phyloP scores from a whole-genome alignment of 2,329 filamentous ascomycete genomes.

The Orbilia quercus region DNA sequence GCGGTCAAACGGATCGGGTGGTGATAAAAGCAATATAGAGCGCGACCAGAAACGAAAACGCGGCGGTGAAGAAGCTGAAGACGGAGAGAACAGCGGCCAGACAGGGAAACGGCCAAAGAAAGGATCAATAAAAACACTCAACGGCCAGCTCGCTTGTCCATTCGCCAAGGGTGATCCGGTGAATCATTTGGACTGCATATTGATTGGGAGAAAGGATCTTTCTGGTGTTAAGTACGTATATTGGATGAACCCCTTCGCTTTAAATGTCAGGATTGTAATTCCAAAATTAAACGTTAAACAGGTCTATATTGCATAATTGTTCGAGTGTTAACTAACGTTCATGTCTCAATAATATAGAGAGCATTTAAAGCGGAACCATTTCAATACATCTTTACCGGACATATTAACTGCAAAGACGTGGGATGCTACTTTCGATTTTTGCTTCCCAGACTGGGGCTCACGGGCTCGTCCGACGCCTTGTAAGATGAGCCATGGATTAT shows the following conservation, averaged over 20 bases:
- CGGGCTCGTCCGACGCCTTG: slow-evolving; percentile 10
- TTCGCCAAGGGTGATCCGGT: slow-evolving; percentile 33
- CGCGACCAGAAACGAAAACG: not conserved
- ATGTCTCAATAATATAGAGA: slow-evolving; percentile 9
- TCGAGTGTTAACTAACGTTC: not conserved
- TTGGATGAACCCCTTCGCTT: not conserved
- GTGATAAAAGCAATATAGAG: not conserved
- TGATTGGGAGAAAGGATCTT: slow-evolving; percentile 31
- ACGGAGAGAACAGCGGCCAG: not conserved
- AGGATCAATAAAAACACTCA: slow-evolving; percentile 11
- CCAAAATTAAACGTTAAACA: no score
- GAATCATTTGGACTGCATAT: slow-evolving; percentile 10
- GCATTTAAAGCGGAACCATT: slow-evolving; percentile 36
- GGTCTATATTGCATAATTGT: no score
- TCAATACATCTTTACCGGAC: not conserved
- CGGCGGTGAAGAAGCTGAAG: not conserved
- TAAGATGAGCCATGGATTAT: not conserved
- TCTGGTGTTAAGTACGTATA: slow-evolving; percentile 34
- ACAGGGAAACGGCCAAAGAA: slow-evolving; percentile 1
- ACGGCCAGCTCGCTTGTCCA: slow-evolving; percentile 32
- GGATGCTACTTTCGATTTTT: slow-evolving; percentile 32
- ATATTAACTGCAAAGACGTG: slow-evolving; percentile 16
- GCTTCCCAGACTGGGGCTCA: slow-evolving; percentile 19
- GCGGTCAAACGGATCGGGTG: not conserved
- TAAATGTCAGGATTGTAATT: no score